Base-by-base conservation (phyloP, 805 yeast genomes). In the Kluyveromyces nonfermentans region DNA sequence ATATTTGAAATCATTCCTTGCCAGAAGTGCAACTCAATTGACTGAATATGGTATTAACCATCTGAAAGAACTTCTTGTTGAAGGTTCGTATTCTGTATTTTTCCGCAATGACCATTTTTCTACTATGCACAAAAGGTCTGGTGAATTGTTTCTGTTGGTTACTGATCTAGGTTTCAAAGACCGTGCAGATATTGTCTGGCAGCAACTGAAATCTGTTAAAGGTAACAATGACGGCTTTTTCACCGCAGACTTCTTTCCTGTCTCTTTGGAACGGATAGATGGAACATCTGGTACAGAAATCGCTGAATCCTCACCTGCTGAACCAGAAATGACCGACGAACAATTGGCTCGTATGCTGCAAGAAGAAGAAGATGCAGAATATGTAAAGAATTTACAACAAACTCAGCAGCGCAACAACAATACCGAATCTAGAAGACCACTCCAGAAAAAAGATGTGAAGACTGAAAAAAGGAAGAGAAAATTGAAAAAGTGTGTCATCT, bases 51-150 rank as follows among this genome's bases (percentile, higher is more conserved):
- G 98, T 0, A 59, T 85, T 12, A 45, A 57, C 1, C 65, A 65
- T 42, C 59, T 85, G 48, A 65, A 67, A 46, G 59, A 63, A 5
- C 54, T 69, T 3, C 57, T 85, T 21, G 56, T 62, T 1, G 70
- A 72, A 14, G 79, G 79, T 35, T 73, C 80, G 6, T 70, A 80
- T 44, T 75, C 80, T 1, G 78, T 90, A 0, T 74, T 90, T 48
- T 93, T 89, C 67, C 73, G 97, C 56, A 90, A 93, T 62, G 89
- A 93, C 60, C 96, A 88, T 60, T 90, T 85, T 63, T 75, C 75
- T 50, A 86, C 96, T 0, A 58, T 89, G 9, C 74, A 62, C 45
- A 80, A 80, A 55, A 62, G 59, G 15, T 64, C 63, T 34, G 69
- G 69, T 22, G 70, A 71, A 43, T 66, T 90, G 28, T 87, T 75